Conservation (phyloP, 2,329 filamentous ascomycete genomes). For the Juglanconis oblonga region DNA sequence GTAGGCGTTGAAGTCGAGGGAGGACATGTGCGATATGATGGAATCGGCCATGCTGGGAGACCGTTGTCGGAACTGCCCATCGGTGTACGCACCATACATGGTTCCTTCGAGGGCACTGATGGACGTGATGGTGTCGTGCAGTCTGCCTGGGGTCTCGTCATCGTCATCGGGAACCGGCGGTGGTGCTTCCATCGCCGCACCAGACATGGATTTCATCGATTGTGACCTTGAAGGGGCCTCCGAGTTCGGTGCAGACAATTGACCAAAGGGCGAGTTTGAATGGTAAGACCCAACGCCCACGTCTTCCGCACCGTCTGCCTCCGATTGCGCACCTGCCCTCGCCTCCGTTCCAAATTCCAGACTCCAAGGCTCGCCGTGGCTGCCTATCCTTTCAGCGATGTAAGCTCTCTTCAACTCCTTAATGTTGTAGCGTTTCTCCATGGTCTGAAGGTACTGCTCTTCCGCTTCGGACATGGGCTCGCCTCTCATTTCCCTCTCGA, state of each 20-base stretch:
- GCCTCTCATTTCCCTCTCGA: constrained; percentile 68
- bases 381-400: constrained; percentile 47
- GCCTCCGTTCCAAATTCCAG: constrained; percentile 67
- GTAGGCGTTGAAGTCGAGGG: constrained; percentile 55
- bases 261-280: constrained; percentile 38
- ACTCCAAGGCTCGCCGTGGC: constrained; percentile 67
- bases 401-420: constrained; percentile 58
- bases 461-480: constrained; percentile 58
- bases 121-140: constrained; percentile 50
- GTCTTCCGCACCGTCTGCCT: constrained; percentile 38
- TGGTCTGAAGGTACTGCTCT: constrained; percentile 56
- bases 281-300: constrained; percentile 30
- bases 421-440: constrained; percentile 56
- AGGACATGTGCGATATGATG: constrained; percentile 67
- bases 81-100: constrained; percentile 72
- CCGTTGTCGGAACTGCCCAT: constrained; percentile 58
- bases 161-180: constrained; percentile 46
- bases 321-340: constrained; percentile 32
- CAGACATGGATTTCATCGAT: constrained; percentile 42
- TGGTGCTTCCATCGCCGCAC: constrained; percentile 32
- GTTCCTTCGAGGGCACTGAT: constrained; percentile 68
- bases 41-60: constrained; percentile 81
- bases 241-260: constrained; percentile 40
- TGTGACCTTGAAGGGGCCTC: constrained; percentile 45
- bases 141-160: constrained; percentile 50